These are phyloP conservation scores for Xylaria castorea DNA, from an alignment of 495 filamentous ascomycete species.

Conservation along the genomic window DNA sequence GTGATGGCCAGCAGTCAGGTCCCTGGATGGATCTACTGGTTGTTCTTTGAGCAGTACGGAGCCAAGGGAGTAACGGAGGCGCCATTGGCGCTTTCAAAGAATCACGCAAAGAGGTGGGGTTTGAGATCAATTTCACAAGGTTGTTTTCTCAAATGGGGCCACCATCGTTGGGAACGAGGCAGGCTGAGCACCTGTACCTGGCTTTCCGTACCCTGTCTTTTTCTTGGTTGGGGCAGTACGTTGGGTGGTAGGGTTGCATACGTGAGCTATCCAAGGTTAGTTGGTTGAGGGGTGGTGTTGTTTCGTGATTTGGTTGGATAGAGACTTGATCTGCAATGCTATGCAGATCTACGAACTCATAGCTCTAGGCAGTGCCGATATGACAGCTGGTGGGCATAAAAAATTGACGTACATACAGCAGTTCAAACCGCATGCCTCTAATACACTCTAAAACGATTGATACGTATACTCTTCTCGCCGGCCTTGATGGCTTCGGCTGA, in stretches of 20 bases:
- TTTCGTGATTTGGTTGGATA: background rate
- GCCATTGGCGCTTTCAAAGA: background rate
- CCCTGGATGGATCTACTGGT: background rate
- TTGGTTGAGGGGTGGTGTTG: background rate
- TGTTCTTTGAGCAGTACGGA: background rate
- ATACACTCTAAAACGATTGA: background rate
- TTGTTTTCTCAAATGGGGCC: background rate
- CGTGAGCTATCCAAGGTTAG: background rate
- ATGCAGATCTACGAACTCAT: conserved; percentile 3
- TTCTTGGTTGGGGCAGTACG: background rate
- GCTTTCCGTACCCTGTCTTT: background rate
- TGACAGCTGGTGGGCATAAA: background rate
- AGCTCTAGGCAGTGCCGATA: background rate
- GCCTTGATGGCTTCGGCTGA: background rate
- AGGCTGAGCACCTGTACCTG: background rate
- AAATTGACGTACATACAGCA: background rate
- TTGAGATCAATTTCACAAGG: background rate
- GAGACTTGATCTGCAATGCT: conserved; percentile 8
- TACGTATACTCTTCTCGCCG: background rate
- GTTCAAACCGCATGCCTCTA: background rate
- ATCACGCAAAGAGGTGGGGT: background rate
- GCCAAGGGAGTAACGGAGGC: no score
- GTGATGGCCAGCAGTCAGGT: background rate
- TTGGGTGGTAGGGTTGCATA: background rate
- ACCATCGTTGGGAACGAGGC: background rate